Base-by-base conservation (phyloP, 768 basidiomycete genomes). In the Tylopilus vinaceipallidus region DNA sequence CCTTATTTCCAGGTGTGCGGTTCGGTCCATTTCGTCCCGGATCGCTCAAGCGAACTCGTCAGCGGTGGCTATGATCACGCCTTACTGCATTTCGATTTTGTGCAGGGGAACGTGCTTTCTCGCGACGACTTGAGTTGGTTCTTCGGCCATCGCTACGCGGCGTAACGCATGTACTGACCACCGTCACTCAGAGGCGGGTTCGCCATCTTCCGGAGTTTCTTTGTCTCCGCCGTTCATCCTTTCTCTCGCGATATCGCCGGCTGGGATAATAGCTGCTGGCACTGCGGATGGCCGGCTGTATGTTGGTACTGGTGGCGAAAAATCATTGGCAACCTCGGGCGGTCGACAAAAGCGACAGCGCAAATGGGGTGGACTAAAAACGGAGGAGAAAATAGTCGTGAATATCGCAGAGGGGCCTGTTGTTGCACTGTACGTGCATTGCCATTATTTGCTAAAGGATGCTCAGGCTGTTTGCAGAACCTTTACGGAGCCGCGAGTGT, bases 191-290 rank as follows among this genome's bases (percentile, higher is more conserved):
- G 53, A 56, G 76, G 79, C 74, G 8, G 57, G 75, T 4, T 66
- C 71, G 3, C 67, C 73, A 30, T 66, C 70, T 12, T 73, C 73
- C 1, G 79, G 79, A 1, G 72, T 86, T 50, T 74, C 80, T 0
- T 68, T 91, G 22, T 82, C 88, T 2, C 88, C 88, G 1, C 87
- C 89, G 1, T 93, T 91, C 62, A 68, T 91, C 44, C 74, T 82
- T 64, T 84, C 79, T 20, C 68, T 80, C 35, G 73, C 85, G 2
- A 61, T 91, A 24, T 83, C 84, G 3, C 49, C 74, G 0, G 74
- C 70, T 4, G 88, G 86, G 0, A 60, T 82, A 27, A 61, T 91
- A 16, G 87, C 82, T 13, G 86, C 81, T 6, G 83, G 86, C 6
- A 86, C 83, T 1, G 90, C 88, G 9, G 87, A 91, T 61, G 90